Base-by-base conservation (phyloP, 768 basidiomycete genomes). In the Psilocybe azurescens region DNA sequence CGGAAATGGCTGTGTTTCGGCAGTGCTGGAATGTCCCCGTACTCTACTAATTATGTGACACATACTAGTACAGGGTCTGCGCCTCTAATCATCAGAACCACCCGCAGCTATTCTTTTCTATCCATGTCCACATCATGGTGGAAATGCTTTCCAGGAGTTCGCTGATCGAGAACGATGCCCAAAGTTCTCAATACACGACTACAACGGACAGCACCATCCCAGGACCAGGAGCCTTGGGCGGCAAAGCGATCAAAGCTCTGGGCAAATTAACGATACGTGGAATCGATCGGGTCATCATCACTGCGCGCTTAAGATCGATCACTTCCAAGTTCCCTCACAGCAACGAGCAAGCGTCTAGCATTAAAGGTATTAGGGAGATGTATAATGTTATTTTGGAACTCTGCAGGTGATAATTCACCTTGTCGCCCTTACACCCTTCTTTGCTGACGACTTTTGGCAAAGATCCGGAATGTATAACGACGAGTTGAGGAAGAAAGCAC, bases 361-460 rank as follows among this genome's bases (percentile, higher is more conserved):
- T 65, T 2, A 62, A 60, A 36, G 60, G 56, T 39, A 60, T 70
- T 47, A 65, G 65, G 29, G 44, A 58, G 38, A 61, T 74, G 54
- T 71, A 72, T 18, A 67, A 70, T 46, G 73, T 72, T 58, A 49
- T 74, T n/a, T 44, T 74, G 29, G 73, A 74, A 46, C 57, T 74
- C 36, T 68, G 69, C 16, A 67, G 73, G 71, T 71, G 32, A 44
- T 64, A 18, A 44, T 33, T 32, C 55, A 3, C 18, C 32, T 48
- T 29, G 1, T 20, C 10, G 28, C 32, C 5, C 2, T 51, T 24
- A 24, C 1, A 1, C 13, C 33, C 18, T 53, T 33, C 63, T 39
- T 14, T 10, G 11, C 39, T 30, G 47, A 36, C 1, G 9, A 48
- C 3, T 11, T 28, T n/a, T 18, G 52, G 10, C 11, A 67, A 36